These are phyloP conservation scores for Aspergillus tanneri DNA, from an alignment of 2,329 filamentous ascomycete species.

Conservation along the genomic window DNA sequence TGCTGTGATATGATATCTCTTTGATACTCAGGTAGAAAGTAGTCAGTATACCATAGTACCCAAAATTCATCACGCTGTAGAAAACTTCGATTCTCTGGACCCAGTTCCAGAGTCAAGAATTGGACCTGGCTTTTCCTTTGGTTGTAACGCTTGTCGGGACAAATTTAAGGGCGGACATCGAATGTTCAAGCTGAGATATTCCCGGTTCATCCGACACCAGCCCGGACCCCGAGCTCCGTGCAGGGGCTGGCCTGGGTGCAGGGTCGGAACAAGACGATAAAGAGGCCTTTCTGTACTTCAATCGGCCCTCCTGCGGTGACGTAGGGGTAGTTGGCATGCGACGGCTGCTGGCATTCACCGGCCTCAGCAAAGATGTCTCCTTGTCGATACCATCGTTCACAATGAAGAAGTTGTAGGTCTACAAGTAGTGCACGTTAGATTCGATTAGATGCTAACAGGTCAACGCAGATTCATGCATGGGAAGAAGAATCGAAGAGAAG, in stretches of 20 bases:
- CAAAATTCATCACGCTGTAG: no score
- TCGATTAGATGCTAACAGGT: neutral
- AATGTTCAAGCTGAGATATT: constrained; percentile 41
- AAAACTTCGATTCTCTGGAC: neutral
- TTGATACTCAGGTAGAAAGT: no score
- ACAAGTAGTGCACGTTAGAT: no score
- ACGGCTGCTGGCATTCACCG: constrained; percentile 31
- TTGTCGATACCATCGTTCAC: constrained; percentile 88
- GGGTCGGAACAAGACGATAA: constrained; percentile 20
- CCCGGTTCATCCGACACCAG: constrained; percentile 26
- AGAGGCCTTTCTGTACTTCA: constrained; percentile 34
- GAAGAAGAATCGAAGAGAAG: no score
- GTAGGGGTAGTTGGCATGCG: constrained; percentile 35
- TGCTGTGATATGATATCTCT: no score
- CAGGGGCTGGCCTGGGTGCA: neutral
- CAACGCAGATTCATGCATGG: no score
- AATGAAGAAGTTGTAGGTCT: constrained; percentile 82
- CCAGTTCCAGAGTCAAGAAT: constrained; percentile 10
- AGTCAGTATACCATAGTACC: no score
- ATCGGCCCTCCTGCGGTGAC: constrained; percentile 35
- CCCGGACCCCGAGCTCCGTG: constrained; percentile 1
- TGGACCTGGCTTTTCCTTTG: constrained; percentile 23
- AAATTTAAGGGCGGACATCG: constrained; percentile 47
- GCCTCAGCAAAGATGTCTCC: constrained; percentile 70
- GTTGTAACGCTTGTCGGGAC: constrained; percentile 44